A percentile compares a stretch with the other conserved stretches of the same genome.
Conservation (phyloP, 2,329 filamentous ascomycete species). For the Domatiomyces globalis region DNA sequence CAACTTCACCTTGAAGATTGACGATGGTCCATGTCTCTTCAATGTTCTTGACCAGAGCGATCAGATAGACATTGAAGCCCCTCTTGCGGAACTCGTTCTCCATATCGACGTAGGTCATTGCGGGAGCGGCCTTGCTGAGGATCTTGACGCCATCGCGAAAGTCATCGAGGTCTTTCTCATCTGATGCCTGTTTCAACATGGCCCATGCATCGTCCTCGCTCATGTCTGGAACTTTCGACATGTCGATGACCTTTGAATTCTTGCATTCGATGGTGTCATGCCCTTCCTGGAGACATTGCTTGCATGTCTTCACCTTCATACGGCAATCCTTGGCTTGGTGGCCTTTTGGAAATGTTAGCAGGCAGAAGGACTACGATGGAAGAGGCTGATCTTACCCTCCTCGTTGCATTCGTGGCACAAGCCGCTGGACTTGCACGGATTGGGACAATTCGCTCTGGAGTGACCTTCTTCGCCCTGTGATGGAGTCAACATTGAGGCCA, state of each 20-base stretch:
- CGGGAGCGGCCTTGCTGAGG: slow-evolving; percentile 36
- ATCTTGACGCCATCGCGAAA: slow-evolving; percentile 38
- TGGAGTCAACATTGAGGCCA: slow-evolving; percentile 3
- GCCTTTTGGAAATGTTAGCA: slow-evolving; percentile 17
- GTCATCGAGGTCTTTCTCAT: slow-evolving; percentile 35
- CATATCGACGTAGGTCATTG: slow-evolving; percentile 34
- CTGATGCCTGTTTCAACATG: slow-evolving; percentile 34
- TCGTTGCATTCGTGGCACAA: slow-evolving; percentile 33
- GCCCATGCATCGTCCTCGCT: slow-evolving; percentile 37
- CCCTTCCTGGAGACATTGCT: slow-evolving; percentile 34
- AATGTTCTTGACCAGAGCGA: slow-evolving; percentile 34
- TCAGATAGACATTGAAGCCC: slow-evolving; percentile 35
- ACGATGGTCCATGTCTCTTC: slow-evolving; percentile 35
- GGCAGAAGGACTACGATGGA: neutral
- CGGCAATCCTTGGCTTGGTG: slow-evolving; percentile 34
- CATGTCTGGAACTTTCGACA: slow-evolving; percentile 32
- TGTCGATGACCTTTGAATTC: slow-evolving; percentile 31
- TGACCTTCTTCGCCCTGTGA: slow-evolving; percentile 26
- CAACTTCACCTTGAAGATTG: slow-evolving; percentile 38
- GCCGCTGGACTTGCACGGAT: slow-evolving; percentile 34
- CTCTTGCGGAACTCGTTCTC: slow-evolving; percentile 38
- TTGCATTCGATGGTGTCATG: slow-evolving; percentile 33
- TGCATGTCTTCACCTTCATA: slow-evolving; percentile 30
- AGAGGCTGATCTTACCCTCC: slow-evolving; percentile 16
- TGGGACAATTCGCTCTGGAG: slow-evolving; percentile 31